phyloP scores from a whole-genome alignment of 352 stramenopile genomes.

The Pelagophyceae sp. region DNA sequence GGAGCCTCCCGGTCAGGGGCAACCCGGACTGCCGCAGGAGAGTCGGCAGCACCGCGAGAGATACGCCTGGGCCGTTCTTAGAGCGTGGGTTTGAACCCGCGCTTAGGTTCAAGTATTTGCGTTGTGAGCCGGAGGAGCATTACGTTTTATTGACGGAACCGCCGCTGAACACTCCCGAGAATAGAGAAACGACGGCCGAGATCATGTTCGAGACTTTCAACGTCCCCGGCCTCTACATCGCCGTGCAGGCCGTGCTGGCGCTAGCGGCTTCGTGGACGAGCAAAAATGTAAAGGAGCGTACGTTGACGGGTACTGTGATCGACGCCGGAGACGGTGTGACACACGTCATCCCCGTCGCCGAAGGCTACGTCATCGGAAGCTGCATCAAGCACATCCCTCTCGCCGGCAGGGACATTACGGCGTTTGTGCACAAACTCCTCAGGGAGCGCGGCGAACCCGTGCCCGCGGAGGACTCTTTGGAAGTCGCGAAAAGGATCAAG shows the following conservation, averaged over 20 bases:
- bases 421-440: slow-evolving; percentile 81
- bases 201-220: slow-evolving; percentile 96
- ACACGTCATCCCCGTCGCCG: slow-evolving; percentile 86
- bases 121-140: slow-evolving; percentile 83
- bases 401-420: slow-evolving; percentile 82
- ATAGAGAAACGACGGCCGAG: slow-evolving; percentile 84
- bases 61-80: too few relatives aligned
- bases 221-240: slow-evolving; percentile 83
- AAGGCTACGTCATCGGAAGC: slow-evolving; percentile 86
- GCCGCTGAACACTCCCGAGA: slow-evolving; percentile 84
- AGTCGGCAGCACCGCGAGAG: too few relatives aligned
- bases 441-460: slow-evolving; percentile 77
- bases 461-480: slow-evolving; percentile 75
- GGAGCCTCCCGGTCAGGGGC: too few relatives aligned
- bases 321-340: slow-evolving; percentile 79
- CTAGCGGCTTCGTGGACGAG: slow-evolving; percentile 84
- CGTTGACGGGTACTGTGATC: slow-evolving; percentile 74
- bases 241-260: slow-evolving; percentile 84
- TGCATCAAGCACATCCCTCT: slow-evolving; percentile 88
- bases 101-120: slow-evolving; percentile 81
- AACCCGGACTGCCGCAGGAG: too few relatives aligned
- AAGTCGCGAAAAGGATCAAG: slow-evolving; percentile 80
- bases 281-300: slow-evolving; percentile 65
- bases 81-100: too few relatives aligned
- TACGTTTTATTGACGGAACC: slow-evolving; percentile 73